Percentiles rank a stretch among this genome's conserved stretches.
phyloP scores from a whole-genome alignment of 768 basidiomycete genomes.

The Crassisporium funariophilum region DNA sequence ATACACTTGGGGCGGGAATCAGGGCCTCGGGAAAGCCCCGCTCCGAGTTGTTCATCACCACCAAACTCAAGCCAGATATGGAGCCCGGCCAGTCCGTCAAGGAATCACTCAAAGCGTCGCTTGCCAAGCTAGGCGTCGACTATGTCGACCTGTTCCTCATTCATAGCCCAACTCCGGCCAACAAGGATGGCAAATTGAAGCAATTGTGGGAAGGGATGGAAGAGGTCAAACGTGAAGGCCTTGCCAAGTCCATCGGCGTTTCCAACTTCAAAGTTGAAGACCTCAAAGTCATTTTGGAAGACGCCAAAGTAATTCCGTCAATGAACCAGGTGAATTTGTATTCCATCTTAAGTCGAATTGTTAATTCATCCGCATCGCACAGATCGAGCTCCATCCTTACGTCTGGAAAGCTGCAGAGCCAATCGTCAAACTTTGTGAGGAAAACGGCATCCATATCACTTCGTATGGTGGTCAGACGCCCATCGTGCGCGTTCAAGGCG shows the following conservation, averaged over 20 bases:
- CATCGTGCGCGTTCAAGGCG: conserved; percentile 43
- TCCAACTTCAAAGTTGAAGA: conserved; percentile 64
- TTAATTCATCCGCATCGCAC: background rate
- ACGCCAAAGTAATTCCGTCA: conserved; percentile 56
- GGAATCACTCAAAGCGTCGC: conserved; percentile 50
- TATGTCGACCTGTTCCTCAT: conserved; percentile 68
- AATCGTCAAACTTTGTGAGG: conserved; percentile 52
- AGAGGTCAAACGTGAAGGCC: conserved; percentile 46
- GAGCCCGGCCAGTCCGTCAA: conserved; percentile 47
- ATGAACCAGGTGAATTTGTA: conserved; percentile 61
- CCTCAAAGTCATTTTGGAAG: conserved; percentile 53
- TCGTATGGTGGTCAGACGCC: conserved; percentile 65
- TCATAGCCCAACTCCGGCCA: conserved; percentile 44
- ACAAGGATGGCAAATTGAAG: conserved; percentile 43
- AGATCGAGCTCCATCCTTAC: conserved; percentile 76
- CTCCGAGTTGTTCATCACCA: conserved; percentile 62
- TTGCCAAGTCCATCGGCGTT: conserved; percentile 65
- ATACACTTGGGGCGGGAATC: conserved; percentile 52
- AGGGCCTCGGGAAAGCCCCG: conserved; percentile 51
- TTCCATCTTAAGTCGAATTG: background rate
- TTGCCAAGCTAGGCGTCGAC: conserved; percentile 52
- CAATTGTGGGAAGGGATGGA: conserved; percentile 67
- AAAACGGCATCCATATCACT: conserved; percentile 64
- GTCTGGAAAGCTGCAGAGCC: conserved; percentile 62
- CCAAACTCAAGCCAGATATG: conserved; percentile 53